Base-by-base conservation (phyloP, 108 stramenopile genomes). In the Pelagomonas calceolata region DNA sequence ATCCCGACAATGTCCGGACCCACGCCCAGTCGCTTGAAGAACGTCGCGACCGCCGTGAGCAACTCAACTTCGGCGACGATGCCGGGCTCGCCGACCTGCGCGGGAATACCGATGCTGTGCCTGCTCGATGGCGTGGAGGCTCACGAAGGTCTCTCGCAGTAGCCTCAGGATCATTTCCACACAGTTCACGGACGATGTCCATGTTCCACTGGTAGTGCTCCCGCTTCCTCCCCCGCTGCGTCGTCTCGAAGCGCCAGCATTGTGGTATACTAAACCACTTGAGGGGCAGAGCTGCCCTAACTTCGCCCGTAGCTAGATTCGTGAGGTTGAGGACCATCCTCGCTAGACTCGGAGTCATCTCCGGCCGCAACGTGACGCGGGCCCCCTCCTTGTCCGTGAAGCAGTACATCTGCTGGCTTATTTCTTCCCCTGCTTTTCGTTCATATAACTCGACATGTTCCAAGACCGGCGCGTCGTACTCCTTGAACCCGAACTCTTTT, bases 261-360 rank as follows among this genome's bases (percentile, higher is more conserved):
- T 96, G 95, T 29, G 97, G 97, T 65, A 96, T 89, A 15, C 89
- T 89, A 75, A 88, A 96, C 94, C 94, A 98, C 74, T 98, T 98
- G 35, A 98, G 77, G 0, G 97, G 97, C 0, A 98, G 75, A 17
- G 87, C 77, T 63, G 94, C 73, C 32, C 91, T 90, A n/a, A 90
- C 92, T 74, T 87, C 88, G 45, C 90, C 91, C 32, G 94, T 43
- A 1, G 36, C 30, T 15, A 45, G 31, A 26, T 68, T 69, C 67
- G 32, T 68, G 26, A 32, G 17, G n/a, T 65, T 66, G 91, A 98
- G 90, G 69, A 98, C 93, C 94, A 98, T 96, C 32, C 97, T 80
- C 14, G 97, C 97, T 70, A 98, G 78, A 65, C 89, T 89, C 30
- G 97, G 97, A 43, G 97, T 98, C 97, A 98, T 98, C 83, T 98